Base-by-base conservation (phyloP, 2,329 filamentous ascomycete species). In the Phyllosticta paracitricarpa region DNA sequence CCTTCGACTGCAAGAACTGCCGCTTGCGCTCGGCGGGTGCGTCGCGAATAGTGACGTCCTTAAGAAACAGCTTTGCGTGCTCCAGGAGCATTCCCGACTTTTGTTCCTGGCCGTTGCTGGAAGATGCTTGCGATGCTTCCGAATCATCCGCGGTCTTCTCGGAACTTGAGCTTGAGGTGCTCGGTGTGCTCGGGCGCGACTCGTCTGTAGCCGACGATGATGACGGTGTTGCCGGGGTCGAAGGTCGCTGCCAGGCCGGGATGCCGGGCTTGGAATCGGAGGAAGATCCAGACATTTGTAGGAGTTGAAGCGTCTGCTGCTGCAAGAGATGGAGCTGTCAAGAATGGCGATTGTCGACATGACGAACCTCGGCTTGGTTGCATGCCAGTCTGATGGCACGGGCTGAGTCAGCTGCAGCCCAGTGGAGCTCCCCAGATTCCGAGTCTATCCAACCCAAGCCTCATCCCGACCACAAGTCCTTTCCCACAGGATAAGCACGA, bases 1-100 rank as follows among this genome's bases (percentile, higher is more conserved):
- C 89, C 72, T 97, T 97, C 57, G 83, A 84, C 68, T 86, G 81
- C 1, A 97, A 77, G 67, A 96, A 96, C 7, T 83, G 82, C 22
- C 82, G 78, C 76, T 96, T 96, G 73, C 85, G 86, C 61, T 89
- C 87, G 54, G 81, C 79, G 0, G 87, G 79, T 35, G 87, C 84
- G 72, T 87, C 77, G 62, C 82, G 84, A 62, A 96, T 89, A 22
- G 81, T 79, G 7, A 89, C 84, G 63, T 95, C 87, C 57, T 89
- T 79, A 3, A 97, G 81, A 70, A 96, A 97, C 59, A 80, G 83
- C 53, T 82, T 81, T 28, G 91, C 91, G 69, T 91, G 84, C 17
- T 90, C 84, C 40, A 89, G 69, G 40, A 59, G 51, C 12, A 51
- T 19, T 4, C 12, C 52, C 5, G 48, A 54, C 17, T 48, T 48